A percentile compares a stretch with the other conserved stretches of the same genome.
phyloP scores from a whole-genome alignment of 768 basidiomycete species.

The Asterophora parasitica region DNA sequence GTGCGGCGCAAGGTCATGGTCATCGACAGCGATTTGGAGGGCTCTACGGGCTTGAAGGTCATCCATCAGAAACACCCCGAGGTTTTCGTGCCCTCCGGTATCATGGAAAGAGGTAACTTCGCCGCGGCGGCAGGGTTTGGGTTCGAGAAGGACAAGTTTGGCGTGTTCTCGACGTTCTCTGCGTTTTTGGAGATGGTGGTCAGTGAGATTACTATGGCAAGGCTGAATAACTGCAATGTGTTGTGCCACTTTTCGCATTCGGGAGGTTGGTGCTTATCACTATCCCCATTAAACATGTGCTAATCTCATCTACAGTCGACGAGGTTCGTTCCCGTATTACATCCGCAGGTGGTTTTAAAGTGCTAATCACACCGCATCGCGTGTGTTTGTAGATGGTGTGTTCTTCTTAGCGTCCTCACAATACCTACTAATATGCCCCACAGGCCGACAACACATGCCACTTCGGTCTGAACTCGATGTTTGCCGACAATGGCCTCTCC shows the following conservation, averaged over 20 bases:
- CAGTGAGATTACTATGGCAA: slow-evolving; percentile 90
- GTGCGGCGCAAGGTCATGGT: slow-evolving; percentile 79
- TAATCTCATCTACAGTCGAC: slow-evolving; percentile 41
- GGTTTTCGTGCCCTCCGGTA: slow-evolving; percentile 79
- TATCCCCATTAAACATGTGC: neutral
- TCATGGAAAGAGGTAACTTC: slow-evolving; percentile 84
- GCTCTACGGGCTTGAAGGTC: slow-evolving; percentile 82
- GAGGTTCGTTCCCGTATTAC: slow-evolving; percentile 35
- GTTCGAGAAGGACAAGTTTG: slow-evolving; percentile 75
- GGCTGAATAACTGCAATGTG: slow-evolving; percentile 84
- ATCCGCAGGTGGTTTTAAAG: neutral
- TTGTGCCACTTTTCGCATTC: slow-evolving; percentile 89
- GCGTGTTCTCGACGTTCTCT: slow-evolving; percentile 87
- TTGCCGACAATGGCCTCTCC: slow-evolving; percentile 82
- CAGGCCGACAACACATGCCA: slow-evolving; percentile 48
- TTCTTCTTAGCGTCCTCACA: neutral
- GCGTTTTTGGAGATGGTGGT: slow-evolving; percentile 91
- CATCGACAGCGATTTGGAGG: slow-evolving; percentile 86
- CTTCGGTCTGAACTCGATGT: slow-evolving; percentile 72
- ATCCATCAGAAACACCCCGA: slow-evolving; percentile 91
- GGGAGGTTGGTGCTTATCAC: slow-evolving; percentile 46
- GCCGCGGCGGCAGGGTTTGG: slow-evolving; percentile 86
- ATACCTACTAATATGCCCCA: slow-evolving; percentile 5
- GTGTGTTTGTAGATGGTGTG: slow-evolving; percentile 25
- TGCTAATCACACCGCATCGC: neutral